phyloP scores from a whole-genome alignment of 164 flowering plant species.

The Liquidambar formosana region DNA sequence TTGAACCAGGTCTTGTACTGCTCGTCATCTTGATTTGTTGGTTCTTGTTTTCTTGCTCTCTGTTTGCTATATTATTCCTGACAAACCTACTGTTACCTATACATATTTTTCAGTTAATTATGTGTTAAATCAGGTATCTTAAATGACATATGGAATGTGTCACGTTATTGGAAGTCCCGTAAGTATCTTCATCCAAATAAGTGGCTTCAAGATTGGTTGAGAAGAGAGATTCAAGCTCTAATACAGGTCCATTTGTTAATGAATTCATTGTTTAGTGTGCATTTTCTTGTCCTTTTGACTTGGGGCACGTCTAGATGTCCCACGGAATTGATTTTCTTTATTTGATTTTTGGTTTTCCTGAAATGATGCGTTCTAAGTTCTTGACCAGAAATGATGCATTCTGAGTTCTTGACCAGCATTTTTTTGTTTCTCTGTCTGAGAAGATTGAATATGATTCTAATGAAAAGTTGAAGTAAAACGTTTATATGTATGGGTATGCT shows the following conservation, averaged over 20 bases:
- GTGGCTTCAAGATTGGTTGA: slow-evolving; percentile 74
- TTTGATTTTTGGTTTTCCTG: not conserved
- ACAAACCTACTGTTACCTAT: not conserved
- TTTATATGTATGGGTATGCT: no score
- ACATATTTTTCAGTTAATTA: slow-evolving; percentile 3
- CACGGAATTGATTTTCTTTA: not conserved
- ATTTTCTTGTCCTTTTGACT: not conserved
- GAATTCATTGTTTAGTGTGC: not conserved
- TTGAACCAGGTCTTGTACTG: slow-evolving; percentile 52
- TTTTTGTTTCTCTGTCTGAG: no score
- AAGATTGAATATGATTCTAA: not conserved
- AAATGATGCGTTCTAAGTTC: not conserved
- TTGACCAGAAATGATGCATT: no score
- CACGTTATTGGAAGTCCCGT: slow-evolving; percentile 57
- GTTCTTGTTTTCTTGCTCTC: not conserved
- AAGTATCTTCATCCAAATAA: slow-evolving; percentile 64
- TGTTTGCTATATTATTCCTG: not conserved
- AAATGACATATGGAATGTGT: slow-evolving; percentile 43
- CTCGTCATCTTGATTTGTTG: slow-evolving; percentile 11
- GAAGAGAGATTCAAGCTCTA: slow-evolving; percentile 81
- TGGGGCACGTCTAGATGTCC: no score
- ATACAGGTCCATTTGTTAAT: slow-evolving; percentile 45
- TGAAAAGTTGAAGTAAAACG: not conserved
- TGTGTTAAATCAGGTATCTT: slow-evolving; percentile 41
- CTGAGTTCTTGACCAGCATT: no score